phyloP scores from a whole-genome alignment of 306 rosid genomes.

The Leucaena leucocephala region DNA sequence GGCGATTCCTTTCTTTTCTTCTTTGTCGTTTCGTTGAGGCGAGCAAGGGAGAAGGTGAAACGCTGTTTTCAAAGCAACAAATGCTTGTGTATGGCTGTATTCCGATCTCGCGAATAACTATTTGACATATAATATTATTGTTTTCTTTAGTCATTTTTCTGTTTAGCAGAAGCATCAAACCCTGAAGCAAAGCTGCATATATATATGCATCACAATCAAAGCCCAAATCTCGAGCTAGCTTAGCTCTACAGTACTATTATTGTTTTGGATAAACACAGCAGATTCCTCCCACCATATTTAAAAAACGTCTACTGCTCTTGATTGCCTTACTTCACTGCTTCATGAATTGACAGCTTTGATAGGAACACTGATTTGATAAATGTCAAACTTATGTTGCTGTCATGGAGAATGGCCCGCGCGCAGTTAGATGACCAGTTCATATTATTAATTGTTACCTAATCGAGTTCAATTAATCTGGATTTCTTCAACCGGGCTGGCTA shows the following conservation, averaged over 20 bases:
- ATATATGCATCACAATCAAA: conserved; percentile 25
- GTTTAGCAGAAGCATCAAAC: conserved; percentile 33
- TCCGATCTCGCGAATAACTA: conserved; percentile 62
- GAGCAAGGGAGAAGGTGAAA: conserved; percentile 46
- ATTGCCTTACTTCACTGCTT: background rate
- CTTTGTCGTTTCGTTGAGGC: conserved; percentile 84
- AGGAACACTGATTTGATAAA: background rate
- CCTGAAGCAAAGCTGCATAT: background rate
- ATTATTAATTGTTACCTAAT: conserved; percentile 4
- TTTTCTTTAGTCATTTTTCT: conserved; percentile 2
- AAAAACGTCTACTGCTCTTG: background rate
- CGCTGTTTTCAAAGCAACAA: conserved; percentile 79
- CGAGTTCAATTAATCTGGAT: background rate
- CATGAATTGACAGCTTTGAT: conserved; percentile 1
- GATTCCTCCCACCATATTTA: conserved; percentile 12
- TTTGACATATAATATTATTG: background rate
- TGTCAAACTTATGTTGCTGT: conserved; percentile 19
- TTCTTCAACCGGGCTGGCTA: background rate
- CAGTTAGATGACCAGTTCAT: background rate
- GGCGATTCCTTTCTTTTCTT: conserved; percentile 80
- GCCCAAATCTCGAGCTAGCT: conserved; percentile 49
- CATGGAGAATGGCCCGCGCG: conserved; percentile 5
- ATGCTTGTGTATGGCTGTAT: conserved; percentile 72
- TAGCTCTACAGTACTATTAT: background rate
- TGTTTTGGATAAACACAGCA: conserved; percentile 10